These are phyloP conservation scores for Nannizziopsis barbatae DNA, from an alignment of 2,329 filamentous ascomycete species.

Conservation along the genomic window DNA sequence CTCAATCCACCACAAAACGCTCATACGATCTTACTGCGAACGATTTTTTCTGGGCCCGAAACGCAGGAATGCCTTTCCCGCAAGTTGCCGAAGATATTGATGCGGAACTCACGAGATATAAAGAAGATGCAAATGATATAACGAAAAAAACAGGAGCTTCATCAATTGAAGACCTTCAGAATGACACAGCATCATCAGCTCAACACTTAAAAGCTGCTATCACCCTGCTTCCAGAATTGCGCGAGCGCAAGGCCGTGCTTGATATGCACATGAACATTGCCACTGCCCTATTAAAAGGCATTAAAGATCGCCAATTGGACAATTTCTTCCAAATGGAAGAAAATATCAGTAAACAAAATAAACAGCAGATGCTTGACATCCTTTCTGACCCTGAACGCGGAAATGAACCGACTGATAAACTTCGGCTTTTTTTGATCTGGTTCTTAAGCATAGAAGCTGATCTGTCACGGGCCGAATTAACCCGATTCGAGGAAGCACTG, in stretches of 20 bases:
- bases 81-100: constrained; percentile 96
- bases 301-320: constrained; percentile 90
- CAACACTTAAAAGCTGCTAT: constrained; percentile 95
- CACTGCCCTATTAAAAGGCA: constrained; percentile 65
- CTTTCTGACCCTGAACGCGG: constrained; percentile 75
- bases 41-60: constrained; percentile 95
- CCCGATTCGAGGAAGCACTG: constrained; percentile 74
- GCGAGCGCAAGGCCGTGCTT: constrained; percentile 81
- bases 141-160: constrained; percentile 91
- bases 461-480: constrained; percentile 68
- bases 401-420: constrained; percentile 72
- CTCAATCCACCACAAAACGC: constrained; percentile 69
- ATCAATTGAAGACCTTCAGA: constrained; percentile 83
- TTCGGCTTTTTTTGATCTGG: constrained; percentile 94
- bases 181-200: constrained; percentile 76
- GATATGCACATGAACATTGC: constrained; percentile 99
- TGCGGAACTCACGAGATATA: constrained; percentile 83
- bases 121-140: constrained; percentile 86
- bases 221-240: constrained; percentile 77
- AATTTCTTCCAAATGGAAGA: constrained; percentile 95
- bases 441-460: constrained; percentile 89
- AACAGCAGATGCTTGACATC: constrained; percentile 75
- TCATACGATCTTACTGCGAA: constrained; percentile 79
- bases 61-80: constrained; percentile 80
- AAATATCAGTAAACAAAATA: constrained; percentile 80